phyloP scores from a whole-genome alignment of 2,329 filamentous ascomycete species.

The Fusarium sp. region DNA sequence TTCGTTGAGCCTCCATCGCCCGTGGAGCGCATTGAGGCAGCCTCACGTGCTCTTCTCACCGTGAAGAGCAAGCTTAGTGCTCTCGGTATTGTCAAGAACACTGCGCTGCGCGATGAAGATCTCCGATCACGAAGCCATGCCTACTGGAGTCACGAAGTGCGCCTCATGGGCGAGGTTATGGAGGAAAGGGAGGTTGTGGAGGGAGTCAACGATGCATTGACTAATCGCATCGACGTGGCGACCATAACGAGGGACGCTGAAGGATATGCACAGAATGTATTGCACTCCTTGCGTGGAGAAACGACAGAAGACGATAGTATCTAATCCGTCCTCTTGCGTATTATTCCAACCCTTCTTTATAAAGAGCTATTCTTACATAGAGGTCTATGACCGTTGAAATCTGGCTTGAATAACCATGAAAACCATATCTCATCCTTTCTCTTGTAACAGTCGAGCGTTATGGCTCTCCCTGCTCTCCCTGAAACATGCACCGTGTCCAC shows the following conservation, averaged over 20 bases:
- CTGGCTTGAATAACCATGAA: constrained; percentile 20
- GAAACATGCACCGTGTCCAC: constrained; percentile 14
- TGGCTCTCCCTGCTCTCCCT: background rate
- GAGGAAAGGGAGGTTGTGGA: constrained; percentile 79
- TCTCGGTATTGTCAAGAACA: constrained; percentile 80
- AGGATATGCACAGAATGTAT: constrained; percentile 59
- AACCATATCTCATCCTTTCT: constrained; percentile 26
- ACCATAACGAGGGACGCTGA: constrained; percentile 71
- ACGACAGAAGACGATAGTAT: constrained; percentile 24
- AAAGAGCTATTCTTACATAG: constrained; percentile 42
- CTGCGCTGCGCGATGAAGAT: constrained; percentile 74
- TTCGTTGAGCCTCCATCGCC: constrained; percentile 69
- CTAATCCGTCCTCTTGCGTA: constrained; percentile 12
- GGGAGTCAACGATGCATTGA: constrained; percentile 72
- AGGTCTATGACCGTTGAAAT: constrained; percentile 32
- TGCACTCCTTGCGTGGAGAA: constrained; percentile 45
- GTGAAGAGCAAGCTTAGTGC: constrained; percentile 74
- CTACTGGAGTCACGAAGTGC: constrained; percentile 84
- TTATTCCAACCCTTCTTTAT: constrained; percentile 36
- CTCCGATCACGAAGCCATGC: constrained; percentile 70
- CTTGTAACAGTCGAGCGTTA: constrained; percentile 10
- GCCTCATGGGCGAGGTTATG: constrained; percentile 76
- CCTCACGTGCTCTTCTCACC: constrained; percentile 63
- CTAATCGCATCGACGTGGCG: constrained; percentile 68
- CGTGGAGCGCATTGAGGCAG: constrained; percentile 71